A percentile compares a stretch with the other conserved stretches of the same genome.
phyloP scores from a whole-genome alignment of 352 stramenopile species.

The Phytophthora europaea region DNA sequence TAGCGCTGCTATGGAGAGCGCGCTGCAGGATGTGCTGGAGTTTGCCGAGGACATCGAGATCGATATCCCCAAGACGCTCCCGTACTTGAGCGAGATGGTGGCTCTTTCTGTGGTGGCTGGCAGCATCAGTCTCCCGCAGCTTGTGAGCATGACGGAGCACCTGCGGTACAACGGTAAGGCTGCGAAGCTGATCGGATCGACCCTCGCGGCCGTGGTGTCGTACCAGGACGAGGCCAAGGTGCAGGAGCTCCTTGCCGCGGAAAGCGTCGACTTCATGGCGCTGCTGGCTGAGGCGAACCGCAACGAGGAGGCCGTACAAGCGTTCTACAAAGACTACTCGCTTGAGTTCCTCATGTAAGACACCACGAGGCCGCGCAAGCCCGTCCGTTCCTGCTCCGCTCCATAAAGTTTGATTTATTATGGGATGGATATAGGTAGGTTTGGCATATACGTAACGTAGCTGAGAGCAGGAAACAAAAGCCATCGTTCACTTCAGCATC shows the following conservation, averaged over 20 bases:
- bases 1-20: conserved; percentile 42
- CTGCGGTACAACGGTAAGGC: conserved; percentile 71
- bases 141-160: conserved; percentile 61
- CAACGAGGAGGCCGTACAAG: conserved; percentile 43
- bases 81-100: conserved; percentile 81
- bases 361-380: conserved; percentile 24
- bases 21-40: conserved; percentile 74
- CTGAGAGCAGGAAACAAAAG: conserved; percentile 38
- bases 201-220: conserved; percentile 46
- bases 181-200: conserved; percentile 64
- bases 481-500: conserved; percentile 21
- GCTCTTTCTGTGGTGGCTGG: conserved; percentile 62
- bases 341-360: conserved; percentile 55
- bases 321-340: conserved; percentile 55
- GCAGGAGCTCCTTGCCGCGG: conserved; percentile 45
- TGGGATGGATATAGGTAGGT: conserved; percentile 40
- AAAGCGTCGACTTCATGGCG: conserved; percentile 50
- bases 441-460: conserved; percentile 36
- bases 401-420: conserved; percentile 36
- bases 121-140: conserved; percentile 48
- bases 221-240: conserved; percentile 53
- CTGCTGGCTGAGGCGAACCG: conserved; percentile 56
- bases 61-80: conserved; percentile 78
- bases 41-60: conserved; percentile 87
- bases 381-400: conserved; percentile 26